Percentiles rank a stretch among this genome's conserved stretches.
Conservation (phyloP, 495 filamentous ascomycete genomes). For the Cladorrhinum samala region DNA sequence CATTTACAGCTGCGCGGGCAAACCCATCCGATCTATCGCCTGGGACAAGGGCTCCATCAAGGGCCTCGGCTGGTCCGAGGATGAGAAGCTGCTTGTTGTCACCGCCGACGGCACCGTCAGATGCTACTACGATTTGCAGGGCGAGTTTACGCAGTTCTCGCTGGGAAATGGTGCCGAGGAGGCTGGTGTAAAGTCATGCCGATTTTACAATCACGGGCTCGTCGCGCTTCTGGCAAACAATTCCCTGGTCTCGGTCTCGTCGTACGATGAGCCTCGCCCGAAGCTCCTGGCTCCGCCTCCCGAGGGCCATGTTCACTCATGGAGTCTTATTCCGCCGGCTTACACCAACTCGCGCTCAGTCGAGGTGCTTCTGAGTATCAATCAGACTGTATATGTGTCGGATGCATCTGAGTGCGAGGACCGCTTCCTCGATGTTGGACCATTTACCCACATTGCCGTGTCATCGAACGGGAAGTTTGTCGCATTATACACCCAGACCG, state of each 20-base stretch:
- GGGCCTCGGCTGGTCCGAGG: constrained; percentile 93
- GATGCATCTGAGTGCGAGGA: constrained; percentile 89
- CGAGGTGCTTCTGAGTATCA: constrained; percentile 84
- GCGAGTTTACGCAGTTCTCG: constrained; percentile 94
- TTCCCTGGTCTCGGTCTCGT: constrained; percentile 74
- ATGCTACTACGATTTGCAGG: constrained; percentile 86
- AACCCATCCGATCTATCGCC: constrained; percentile 59
- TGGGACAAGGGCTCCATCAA: constrained; percentile 91
- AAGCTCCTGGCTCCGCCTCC: constrained; percentile 74
- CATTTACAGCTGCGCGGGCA: constrained; percentile 88
- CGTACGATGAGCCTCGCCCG: constrained; percentile 86
- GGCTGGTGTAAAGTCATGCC: constrained; percentile 73
- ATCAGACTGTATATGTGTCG: constrained; percentile 75
- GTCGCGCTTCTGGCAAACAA: constrained; percentile 92
- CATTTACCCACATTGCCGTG: constrained; percentile 82
- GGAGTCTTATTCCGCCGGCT: constrained; percentile 82
- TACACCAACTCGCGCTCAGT: constrained; percentile 92
- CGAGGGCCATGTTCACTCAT: constrained; percentile 74
- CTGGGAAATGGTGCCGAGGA: constrained; percentile 87
- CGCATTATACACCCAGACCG: constrained; percentile 76
- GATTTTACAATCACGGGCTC: constrained; percentile 84
- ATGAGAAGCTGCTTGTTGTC: constrained; percentile 86
- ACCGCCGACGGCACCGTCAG: constrained; percentile 85
- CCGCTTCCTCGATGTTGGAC: constrained; percentile 80
- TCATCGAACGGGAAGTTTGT: constrained; percentile 88